Percentiles rank a stretch among this genome's conserved stretches.
phyloP scores from a whole-genome alignment of 345 rosid genomes.

The Limnanthes douglasii region DNA sequence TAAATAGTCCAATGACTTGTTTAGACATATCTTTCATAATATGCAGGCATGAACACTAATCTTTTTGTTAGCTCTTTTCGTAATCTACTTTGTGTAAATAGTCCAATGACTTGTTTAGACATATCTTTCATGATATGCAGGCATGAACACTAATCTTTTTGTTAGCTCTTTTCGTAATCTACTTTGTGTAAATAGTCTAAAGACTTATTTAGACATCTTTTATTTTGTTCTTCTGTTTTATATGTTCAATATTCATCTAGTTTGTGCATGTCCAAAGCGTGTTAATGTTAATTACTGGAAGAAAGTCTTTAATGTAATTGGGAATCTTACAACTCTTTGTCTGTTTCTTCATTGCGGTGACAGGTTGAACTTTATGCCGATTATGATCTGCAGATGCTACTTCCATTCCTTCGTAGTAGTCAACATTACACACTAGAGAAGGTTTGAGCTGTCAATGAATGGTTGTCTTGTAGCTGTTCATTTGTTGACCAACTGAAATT shows the following conservation, averaged over 20 bases:
- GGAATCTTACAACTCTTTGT: too few species aligned
- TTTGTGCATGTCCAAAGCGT: too few species aligned
- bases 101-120: too few species aligned
- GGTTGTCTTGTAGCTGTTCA: conserved; percentile 2
- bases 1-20: conserved; percentile 7
- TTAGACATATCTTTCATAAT: too few species aligned
- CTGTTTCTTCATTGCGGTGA: conserved; percentile 12
- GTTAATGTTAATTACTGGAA: too few species aligned
- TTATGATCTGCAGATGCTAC: conserved; percentile 81
- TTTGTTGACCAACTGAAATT: conserved; percentile 12
- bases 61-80: not conserved
- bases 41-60: conserved; percentile 4
- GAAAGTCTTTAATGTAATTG: too few species aligned
- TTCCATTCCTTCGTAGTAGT: conserved; percentile 95
- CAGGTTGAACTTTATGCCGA: conserved; percentile 94
- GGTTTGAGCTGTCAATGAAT: conserved; percentile 32
- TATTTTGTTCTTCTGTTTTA: conserved; percentile 5
- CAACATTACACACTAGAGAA: conserved; percentile 94
- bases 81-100: conserved; percentile 6
- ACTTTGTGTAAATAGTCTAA: conserved; percentile 8
- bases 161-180: not conserved
- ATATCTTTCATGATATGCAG: too few species aligned
- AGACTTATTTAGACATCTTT: too few species aligned
- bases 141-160: conserved; percentile 2
- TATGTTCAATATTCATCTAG: too few species aligned